Evolutionary conservation across 495 filamentous ascomycete genomes (phyloP).

Genomic region (Aspergillus egyptiacus): DNA sequence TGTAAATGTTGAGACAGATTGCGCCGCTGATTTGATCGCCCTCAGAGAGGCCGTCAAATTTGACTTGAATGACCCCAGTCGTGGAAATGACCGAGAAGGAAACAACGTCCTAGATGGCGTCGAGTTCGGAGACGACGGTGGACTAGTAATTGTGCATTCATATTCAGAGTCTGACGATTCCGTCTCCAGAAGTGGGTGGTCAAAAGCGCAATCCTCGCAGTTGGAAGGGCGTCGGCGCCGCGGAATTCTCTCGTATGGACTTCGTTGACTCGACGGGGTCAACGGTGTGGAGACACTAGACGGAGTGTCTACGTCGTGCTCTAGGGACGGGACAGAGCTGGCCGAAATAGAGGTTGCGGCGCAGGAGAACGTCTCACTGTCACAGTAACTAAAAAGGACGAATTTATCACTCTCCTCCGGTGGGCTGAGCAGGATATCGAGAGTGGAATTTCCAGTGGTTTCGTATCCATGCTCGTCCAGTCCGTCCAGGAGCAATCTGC

Average conservation of each 20-base stretch:
- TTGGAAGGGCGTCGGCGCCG: constrained; percentile 39
- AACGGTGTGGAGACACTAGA: constrained; percentile 32
- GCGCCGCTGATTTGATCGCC: constrained; percentile 78
- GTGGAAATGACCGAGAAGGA: constrained; percentile 30
- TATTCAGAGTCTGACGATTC: constrained; percentile 29
- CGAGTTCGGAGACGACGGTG: constrained; percentile 17
- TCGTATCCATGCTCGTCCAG: constrained; percentile 32
- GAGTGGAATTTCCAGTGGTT: constrained; percentile 27
- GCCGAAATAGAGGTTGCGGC: constrained; percentile 51
- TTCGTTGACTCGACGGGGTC: constrained; percentile 35
- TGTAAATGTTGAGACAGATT: constrained; percentile 70
- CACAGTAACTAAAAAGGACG: constrained; percentile 31
- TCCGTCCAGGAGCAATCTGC: constrained; percentile 37
- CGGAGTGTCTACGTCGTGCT: constrained; percentile 47
- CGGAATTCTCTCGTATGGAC: constrained; percentile 34
- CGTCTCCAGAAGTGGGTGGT: constrained; percentile 51
- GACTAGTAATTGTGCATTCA: constrained; percentile 17
- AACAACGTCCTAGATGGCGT: constrained; percentile 20
- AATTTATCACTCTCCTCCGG: constrained; percentile 39
- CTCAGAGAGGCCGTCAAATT: constrained; percentile 90
- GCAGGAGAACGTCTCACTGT: constrained; percentile 29
- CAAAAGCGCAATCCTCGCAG: constrained; percentile 47
- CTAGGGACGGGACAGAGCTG: constrained; percentile 59
- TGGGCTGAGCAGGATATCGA: constrained; percentile 43
- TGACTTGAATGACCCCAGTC: constrained; percentile 67